Conservation (phyloP, 2,329 filamentous ascomycete species). For the Thelonectria discophora region DNA sequence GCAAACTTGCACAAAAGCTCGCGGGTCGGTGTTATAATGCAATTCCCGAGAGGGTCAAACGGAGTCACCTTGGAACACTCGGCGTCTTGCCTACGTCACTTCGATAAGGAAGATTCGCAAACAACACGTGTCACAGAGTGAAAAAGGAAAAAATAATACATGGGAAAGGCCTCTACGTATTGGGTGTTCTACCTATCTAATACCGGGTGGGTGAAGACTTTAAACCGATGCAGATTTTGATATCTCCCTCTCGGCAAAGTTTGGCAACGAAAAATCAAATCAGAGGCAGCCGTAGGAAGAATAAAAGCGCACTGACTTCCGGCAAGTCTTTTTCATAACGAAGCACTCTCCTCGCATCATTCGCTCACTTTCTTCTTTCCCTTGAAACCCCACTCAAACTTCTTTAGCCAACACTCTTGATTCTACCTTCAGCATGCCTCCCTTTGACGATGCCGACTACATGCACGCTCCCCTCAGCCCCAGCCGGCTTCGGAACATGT, state of each 20-base stretch:
- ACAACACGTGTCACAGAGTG: background rate
- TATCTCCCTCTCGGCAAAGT: background rate
- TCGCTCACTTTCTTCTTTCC: no score
- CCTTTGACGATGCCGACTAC: conserved; percentile 66
- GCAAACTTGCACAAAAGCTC: background rate
- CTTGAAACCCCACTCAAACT: no score
- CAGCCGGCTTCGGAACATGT: conserved; percentile 33
- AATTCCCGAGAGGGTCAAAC: conserved; percentile 15
- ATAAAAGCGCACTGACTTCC: background rate
- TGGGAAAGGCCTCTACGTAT: background rate
- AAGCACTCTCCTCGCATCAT: no score
- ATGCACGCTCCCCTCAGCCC: conserved; percentile 37
- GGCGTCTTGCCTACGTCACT: conserved; percentile 3
- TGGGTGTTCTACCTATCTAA: background rate
- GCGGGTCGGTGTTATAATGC: conserved; percentile 21
- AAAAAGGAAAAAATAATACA: background rate
- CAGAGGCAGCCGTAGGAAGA: background rate
- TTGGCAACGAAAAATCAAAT: background rate
- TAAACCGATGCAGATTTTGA: background rate
- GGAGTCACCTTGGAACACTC: background rate
- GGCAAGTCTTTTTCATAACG: background rate
- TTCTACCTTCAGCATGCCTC: conserved; percentile 60
- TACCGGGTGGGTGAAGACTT: background rate
- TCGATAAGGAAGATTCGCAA: background rate
- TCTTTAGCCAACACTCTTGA: background rate